Evolutionary conservation across 2,329 filamentous ascomycete species (phyloP).

Genomic region (Apiospora phragmitis): DNA sequence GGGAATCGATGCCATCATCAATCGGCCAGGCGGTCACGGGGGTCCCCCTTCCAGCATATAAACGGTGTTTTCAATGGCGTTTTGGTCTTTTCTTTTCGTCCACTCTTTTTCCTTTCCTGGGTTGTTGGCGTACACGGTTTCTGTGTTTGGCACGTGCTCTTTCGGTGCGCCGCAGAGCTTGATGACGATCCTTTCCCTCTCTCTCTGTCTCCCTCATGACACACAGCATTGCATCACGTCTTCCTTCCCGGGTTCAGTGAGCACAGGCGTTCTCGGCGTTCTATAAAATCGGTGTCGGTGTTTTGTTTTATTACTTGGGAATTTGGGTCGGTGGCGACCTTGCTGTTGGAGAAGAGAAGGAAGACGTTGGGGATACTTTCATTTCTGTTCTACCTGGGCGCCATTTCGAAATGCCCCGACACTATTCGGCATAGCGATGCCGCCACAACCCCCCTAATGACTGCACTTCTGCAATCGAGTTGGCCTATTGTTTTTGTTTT

Average conservation of each 20-base stretch:
- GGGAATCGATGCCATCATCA: constrained; percentile 61
- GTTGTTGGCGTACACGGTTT: constrained; percentile 3
- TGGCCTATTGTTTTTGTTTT: not conserved
- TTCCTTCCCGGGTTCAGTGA: not conserved
- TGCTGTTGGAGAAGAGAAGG: not conserved
- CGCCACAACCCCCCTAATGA: not conserved
- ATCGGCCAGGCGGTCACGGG: constrained; percentile 40
- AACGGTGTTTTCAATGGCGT: constrained; percentile 22
- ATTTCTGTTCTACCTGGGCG: not conserved
- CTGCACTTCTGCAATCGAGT: constrained; percentile 6
- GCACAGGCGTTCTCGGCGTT: constrained; percentile 9
- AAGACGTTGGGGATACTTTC: not conserved
- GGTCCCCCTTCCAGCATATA: constrained; percentile 23
- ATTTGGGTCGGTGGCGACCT: not conserved
- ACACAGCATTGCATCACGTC: not conserved
- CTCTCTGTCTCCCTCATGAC: not conserved
- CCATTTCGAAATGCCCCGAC: not conserved
- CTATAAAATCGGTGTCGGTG: not conserved
- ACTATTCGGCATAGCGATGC: constrained; percentile 2
- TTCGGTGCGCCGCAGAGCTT: constrained; percentile 7
- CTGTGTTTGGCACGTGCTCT: constrained; percentile 6
- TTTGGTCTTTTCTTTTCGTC: constrained; percentile 4
- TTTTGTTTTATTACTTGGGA: not conserved
- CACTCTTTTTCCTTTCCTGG: constrained; percentile 14
- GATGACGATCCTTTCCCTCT: not conserved